Conservation (phyloP, 495 filamentous ascomycete species). For the Halenospora varia region DNA sequence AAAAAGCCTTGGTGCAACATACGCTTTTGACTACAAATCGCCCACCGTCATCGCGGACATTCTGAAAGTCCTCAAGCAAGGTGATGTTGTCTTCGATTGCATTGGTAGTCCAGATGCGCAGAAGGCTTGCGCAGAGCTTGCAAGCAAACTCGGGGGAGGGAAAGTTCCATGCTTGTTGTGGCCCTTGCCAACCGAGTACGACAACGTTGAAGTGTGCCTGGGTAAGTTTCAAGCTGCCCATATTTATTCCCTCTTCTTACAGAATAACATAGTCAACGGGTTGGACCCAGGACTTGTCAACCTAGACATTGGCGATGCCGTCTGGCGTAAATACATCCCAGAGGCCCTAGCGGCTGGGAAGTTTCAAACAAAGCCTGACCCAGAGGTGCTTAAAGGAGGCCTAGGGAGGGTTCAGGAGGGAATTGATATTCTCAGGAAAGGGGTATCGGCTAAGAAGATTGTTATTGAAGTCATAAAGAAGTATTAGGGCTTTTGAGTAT, state of each 20-base stretch:
- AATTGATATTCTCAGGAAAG: constrained; percentile 29
- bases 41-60: constrained; percentile 21
- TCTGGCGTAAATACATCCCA: constrained; percentile 19
- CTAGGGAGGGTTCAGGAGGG: constrained; percentile 34
- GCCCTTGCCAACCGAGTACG: neutral
- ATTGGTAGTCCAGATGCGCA: constrained; percentile 18
- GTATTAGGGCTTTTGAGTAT: too few relatives aligned
- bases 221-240: neutral
- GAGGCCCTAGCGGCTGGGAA: constrained; percentile 10
- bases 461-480: constrained; percentile 18
- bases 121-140: constrained; percentile 25
- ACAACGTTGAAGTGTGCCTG: neutral
- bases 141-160: constrained; percentile 32
- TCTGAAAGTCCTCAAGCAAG: constrained; percentile 18
- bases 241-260: neutral
- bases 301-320: constrained; percentile 15
- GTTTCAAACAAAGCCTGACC: constrained; percentile 28
- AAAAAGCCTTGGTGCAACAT: constrained; percentile 31
- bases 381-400: constrained; percentile 31
- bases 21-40: constrained; percentile 36
- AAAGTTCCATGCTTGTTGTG: constrained; percentile 24
- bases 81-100: constrained; percentile 25
- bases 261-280: constrained; percentile 6
- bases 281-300: constrained; percentile 5
- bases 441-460: constrained; percentile 36